These are phyloP conservation scores for Hysterangium stoloniferum DNA, from an alignment of 768 basidiomycete genomes.

Conservation along the genomic window DNA sequence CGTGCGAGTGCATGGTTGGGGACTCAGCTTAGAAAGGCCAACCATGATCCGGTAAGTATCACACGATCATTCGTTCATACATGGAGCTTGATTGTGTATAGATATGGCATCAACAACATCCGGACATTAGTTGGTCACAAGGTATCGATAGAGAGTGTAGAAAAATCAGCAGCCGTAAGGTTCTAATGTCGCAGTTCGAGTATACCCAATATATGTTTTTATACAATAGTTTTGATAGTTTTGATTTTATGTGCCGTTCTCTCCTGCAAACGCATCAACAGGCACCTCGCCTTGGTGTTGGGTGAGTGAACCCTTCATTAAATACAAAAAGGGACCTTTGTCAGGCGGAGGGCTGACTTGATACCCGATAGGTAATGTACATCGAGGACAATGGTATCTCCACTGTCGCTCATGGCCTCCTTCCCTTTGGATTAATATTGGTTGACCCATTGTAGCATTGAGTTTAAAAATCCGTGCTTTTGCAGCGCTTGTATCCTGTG, in stretches of 20 bases:
- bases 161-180: conserved; percentile 84
- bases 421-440: conserved; percentile 71
- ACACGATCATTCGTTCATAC: background rate
- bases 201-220: background rate
- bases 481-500: conserved; percentile 49
- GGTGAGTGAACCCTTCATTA: conserved; percentile 76
- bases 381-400: conserved; percentile 61
- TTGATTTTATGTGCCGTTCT: conserved; percentile 16
- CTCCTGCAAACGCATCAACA: conserved; percentile 64
- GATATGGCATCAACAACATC: conserved; percentile 97
- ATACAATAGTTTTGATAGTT: background rate
- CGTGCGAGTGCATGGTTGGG: conserved; percentile 96
- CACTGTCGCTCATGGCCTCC: conserved; percentile 72
- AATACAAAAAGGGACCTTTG: conserved; percentile 75
- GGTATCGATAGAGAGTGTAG: conserved; percentile 82
- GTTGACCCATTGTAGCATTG: conserved; percentile 62
- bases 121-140: conserved; percentile 96
- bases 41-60: conserved; percentile 93
- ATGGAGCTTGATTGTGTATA: too few species aligned
- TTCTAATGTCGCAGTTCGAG: conserved; percentile 42
- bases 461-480: conserved; percentile 79
- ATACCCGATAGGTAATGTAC: conserved; percentile 64
- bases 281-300: conserved; percentile 85
- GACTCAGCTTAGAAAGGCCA: conserved; percentile 86
- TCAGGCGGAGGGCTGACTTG: conserved; percentile 70